Percentiles rank a stretch among this genome's conserved stretches.
Conservation (phyloP, 805 yeast genomes). For the Suhomyces faveliae region DNA sequence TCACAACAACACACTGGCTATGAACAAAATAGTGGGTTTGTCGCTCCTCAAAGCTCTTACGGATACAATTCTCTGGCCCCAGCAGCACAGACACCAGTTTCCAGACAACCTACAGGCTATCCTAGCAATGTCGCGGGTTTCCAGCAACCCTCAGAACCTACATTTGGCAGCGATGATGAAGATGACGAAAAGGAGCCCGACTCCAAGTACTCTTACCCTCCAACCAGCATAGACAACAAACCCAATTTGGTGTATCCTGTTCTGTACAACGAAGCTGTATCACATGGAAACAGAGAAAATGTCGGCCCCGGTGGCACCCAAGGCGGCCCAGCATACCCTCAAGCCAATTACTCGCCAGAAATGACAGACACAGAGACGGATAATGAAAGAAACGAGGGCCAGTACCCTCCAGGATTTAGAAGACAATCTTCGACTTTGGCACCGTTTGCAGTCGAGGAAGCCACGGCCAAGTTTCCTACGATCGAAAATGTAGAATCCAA, state of each 20-base stretch:
- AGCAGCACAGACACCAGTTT: background rate
- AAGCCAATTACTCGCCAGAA: constrained; percentile 8
- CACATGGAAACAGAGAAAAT: background rate
- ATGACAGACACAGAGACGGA: constrained; percentile 9
- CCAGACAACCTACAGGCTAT: constrained; percentile 9
- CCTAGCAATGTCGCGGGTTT: constrained; percentile 3
- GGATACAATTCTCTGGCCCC: background rate
- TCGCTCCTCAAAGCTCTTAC: constrained; percentile 2
- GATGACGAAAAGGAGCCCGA: constrained; percentile 1
- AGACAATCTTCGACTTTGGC: constrained; percentile 13
- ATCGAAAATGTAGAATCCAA: constrained; percentile 15
- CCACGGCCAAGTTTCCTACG: constrained; percentile 14
- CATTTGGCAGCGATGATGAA: constrained; percentile 8
- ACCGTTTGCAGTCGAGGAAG: constrained; percentile 14
- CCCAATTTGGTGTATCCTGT: constrained; percentile 5
- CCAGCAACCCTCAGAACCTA: constrained; percentile 12
- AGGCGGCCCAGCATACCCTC: constrained; percentile 5
- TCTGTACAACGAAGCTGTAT: background rate
- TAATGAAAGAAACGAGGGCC: background rate
- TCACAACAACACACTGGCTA: constrained; percentile 1
- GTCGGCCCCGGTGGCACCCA: background rate
- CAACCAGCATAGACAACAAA: background rate
- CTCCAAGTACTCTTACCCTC: background rate
- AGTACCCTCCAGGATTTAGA: constrained; percentile 5
- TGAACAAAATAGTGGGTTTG: constrained; percentile 5